These are phyloP conservation scores for Cystobasidiaceae sp. DNA, from an alignment of 1,284 basidiomycete species.

Conservation along the genomic window DNA sequence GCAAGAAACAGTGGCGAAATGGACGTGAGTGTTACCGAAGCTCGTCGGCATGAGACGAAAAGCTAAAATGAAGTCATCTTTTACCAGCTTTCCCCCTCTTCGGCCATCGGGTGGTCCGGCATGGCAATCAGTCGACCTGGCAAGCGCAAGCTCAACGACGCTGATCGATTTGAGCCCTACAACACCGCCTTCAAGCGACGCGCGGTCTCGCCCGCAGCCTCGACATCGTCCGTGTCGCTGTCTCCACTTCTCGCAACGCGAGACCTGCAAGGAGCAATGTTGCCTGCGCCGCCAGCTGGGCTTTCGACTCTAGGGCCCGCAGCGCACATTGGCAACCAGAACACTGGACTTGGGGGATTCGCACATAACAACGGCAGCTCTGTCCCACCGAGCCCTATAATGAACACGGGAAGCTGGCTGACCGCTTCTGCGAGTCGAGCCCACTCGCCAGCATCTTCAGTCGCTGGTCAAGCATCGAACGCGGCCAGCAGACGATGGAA, in stretches of 20 bases:
- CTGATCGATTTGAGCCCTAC: conserved; percentile 25
- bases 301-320: conserved; percentile 21
- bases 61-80: neutral
- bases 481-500: conserved; percentile 3
- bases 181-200: conserved; percentile 24
- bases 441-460: conserved; percentile 6
- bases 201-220: conserved; percentile 21
- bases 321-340: conserved; percentile 12
- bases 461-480: neutral
- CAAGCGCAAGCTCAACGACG: conserved; percentile 25
- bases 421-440: conserved; percentile 2
- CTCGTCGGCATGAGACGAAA: neutral
- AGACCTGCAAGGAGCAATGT: neutral
- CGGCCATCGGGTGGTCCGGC: conserved; percentile 8
- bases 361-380: neutral
- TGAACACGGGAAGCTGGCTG: conserved; percentile 11
- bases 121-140: conserved; percentile 14
- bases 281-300: neutral
- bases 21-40: conserved; percentile 7
- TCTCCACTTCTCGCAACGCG: conserved; percentile 12
- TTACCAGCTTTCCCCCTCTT: conserved; percentile 15
- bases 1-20: neutral
- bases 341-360: neutral
- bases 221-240: conserved; percentile 23
- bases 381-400: neutral